These are phyloP conservation scores for Poa annua DNA, from an alignment of 176 grass and related monocot species.

Conservation along the genomic window DNA sequence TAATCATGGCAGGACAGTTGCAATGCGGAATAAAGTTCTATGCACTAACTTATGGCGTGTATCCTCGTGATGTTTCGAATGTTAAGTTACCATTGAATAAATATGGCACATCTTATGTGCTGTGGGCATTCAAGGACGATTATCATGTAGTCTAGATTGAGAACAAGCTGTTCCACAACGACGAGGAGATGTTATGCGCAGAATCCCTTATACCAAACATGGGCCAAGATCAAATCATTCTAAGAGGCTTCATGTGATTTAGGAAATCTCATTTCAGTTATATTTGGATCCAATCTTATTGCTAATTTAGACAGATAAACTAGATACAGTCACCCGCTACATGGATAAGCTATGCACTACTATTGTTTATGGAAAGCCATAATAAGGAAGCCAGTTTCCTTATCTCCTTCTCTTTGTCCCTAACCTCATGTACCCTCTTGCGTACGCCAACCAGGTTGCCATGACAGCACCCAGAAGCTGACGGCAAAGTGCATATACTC, in stretches of 20 bases:
- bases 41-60: neutral
- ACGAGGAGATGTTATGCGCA: neutral
- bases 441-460: neutral
- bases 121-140: neutral
- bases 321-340: neutral
- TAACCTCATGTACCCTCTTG: neutral
- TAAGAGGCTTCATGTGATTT: neutral
- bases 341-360: conserved; percentile 7
- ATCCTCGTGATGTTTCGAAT: neutral
- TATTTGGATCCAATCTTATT: neutral
- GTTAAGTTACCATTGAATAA: neutral
- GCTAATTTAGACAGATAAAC: neutral
- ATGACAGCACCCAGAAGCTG: conserved; percentile 1
- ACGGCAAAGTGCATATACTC: neutral
- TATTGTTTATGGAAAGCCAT: neutral
- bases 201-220: neutral
- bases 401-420: neutral
- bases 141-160: neutral
- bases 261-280: neutral
- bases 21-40: neutral
- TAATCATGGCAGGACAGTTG: neutral
- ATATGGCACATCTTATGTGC: neutral
- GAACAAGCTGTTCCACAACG: neutral
- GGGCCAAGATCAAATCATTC: neutral
- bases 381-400: neutral